Evolutionary conservation across 768 basidiomycete genomes (phyloP).

Genomic region (Boletellus ananiceps): DNA sequence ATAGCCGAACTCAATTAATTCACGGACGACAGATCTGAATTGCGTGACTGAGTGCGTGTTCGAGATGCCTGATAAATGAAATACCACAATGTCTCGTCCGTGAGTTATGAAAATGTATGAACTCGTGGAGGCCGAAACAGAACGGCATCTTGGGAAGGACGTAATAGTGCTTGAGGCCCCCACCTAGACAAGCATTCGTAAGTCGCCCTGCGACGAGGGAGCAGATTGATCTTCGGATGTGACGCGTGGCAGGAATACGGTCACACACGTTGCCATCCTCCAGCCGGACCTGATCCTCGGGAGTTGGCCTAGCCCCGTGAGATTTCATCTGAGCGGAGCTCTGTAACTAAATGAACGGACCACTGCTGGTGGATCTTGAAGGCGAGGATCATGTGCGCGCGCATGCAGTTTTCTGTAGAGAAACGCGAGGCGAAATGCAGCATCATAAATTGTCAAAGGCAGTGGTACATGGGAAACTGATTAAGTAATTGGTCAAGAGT

Average conservation of each 20-base stretch:
- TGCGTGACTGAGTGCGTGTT: conserved; percentile 24
- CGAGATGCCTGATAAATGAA: conserved; percentile 30
- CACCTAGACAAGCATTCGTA: conserved; percentile 15
- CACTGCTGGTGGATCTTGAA: conserved; percentile 28
- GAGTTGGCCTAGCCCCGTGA: conserved; percentile 20
- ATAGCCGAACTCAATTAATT: conserved; percentile 36
- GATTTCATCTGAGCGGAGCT: conserved; percentile 31
- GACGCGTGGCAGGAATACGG: conserved; percentile 26
- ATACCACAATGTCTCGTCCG: conserved; percentile 24
- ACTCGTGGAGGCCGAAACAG: conserved; percentile 21
- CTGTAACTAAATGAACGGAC: conserved; percentile 29
- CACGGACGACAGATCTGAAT: conserved; percentile 19
- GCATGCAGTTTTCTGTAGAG: conserved; percentile 17
- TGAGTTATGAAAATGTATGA: conserved; percentile 27
- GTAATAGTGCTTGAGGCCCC: conserved; percentile 29
- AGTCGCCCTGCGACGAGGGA: conserved; percentile 22
- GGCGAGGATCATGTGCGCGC: conserved; percentile 26
- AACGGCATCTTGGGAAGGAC: conserved; percentile 24
- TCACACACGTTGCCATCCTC: conserved; percentile 25
- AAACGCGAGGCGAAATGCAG: conserved; percentile 18
- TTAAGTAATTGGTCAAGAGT: conserved; percentile 19
- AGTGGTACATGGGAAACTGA: conserved; percentile 23
- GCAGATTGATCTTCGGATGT: conserved; percentile 10
- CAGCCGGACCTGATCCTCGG: conserved; percentile 32
- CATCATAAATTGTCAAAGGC: conserved; percentile 5